These are phyloP conservation scores for Venustampulla echinocandica DNA, from an alignment of 495 filamentous ascomycete genomes.

Conservation along the genomic window DNA sequence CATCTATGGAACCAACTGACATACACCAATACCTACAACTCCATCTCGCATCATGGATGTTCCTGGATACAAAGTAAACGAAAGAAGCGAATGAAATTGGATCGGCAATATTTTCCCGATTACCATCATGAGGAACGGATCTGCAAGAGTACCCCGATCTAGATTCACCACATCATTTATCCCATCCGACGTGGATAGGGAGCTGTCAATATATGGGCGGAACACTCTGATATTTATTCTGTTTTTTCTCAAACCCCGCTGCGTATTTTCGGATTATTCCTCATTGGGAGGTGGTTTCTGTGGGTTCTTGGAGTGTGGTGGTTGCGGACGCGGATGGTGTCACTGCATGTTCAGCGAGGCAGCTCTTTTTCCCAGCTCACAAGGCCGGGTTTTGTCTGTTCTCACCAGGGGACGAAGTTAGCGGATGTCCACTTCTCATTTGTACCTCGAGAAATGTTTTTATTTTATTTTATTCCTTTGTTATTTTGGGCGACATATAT, in stretches of 20 bases:
- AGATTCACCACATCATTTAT: background rate
- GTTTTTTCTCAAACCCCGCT: background rate
- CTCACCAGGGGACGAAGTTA: constrained; percentile 3
- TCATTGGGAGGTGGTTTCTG: constrained; percentile 2
- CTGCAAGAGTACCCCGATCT: background rate
- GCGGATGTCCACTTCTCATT: background rate
- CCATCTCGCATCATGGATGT: background rate
- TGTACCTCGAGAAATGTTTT: background rate
- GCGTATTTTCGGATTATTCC: background rate
- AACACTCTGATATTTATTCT: constrained; percentile 1
- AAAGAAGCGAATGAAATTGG: constrained; percentile 3
- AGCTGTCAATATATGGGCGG: constrained; percentile 2
- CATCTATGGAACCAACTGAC: background rate
- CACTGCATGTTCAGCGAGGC: constrained; percentile 5
- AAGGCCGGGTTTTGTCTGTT: constrained; percentile 7
- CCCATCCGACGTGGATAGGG: background rate
- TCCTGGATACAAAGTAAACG: background rate
- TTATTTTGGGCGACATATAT: background rate
- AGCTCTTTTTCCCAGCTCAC: constrained; percentile 11
- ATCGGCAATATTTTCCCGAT: background rate
- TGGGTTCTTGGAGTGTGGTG: background rate
- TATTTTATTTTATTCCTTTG: background rate
- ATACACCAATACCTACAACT: background rate
- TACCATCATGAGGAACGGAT: constrained; percentile 6
- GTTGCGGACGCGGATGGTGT: background rate